Base-by-base conservation (phyloP, 2,329 filamentous ascomycete genomes). In the Pseudovirgaria hyperparasitica region DNA sequence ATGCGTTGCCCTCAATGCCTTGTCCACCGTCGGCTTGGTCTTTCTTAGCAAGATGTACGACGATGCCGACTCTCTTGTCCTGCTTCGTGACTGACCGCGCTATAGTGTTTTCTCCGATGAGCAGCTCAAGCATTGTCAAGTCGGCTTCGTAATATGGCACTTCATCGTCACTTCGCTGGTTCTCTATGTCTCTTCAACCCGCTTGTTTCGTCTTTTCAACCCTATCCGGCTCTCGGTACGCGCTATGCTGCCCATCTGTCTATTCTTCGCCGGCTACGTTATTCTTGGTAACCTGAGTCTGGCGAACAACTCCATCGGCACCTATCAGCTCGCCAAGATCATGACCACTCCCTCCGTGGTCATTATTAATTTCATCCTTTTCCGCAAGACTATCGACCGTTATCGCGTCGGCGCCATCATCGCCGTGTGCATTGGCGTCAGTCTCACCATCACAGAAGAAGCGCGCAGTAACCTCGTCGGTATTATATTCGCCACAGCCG, bases 121-220 rank as follows among this genome's bases (percentile, higher is more conserved):
- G 22, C 57, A 61, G 34, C 45, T 62, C 31, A 53, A 56, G 30
- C 44, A 48, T 13, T 58, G 55, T 46, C 58, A 61, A 40, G 52
- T 62, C 30, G 53, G 56, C 37, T 58, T 62, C 23, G 57, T 58
- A 11, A 61, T 60, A 52, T 62, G 57, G 58, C 58, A 62, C 37
- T 61, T 61, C 33, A 50, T 52, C 15, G 58, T 56, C 18, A 62
- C 58, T 28, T 45, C 49, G 18, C 48, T 58, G 31, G 56, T 59
- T 23, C 51, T 62, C 22, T 60, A 50, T 39, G 31, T 61, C 27
- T 51, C 57, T 2, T 56, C 53, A 26, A 51, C 49, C 17, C 43
- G 40, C 2, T 54, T 57, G 9, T 61, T 61, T 46, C 48, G 53
- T 36, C 50, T 58, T 20, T 62, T 62, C 46, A 55, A 59, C 29